Percentiles rank a stretch among this genome's conserved stretches.
phyloP scores from a whole-genome alignment of 768 basidiomycete species.

The Termitomyces bulborhizus region DNA sequence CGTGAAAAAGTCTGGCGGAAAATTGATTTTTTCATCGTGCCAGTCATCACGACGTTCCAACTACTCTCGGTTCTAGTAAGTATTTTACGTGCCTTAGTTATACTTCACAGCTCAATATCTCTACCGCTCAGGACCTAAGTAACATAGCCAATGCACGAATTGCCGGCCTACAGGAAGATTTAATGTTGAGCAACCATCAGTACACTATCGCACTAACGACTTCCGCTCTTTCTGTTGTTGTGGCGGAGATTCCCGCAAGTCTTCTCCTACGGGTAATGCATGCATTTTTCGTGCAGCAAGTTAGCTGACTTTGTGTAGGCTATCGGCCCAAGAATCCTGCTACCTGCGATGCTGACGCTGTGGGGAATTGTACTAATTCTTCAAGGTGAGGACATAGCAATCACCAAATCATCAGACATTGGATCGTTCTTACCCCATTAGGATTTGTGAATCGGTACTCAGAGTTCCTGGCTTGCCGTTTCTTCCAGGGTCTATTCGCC shows the following conservation, averaged over 20 bases:
- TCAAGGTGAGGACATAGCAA: background rate
- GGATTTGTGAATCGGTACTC: background rate
- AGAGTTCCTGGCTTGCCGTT: background rate
- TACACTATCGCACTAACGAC: background rate
- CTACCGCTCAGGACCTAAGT: background rate
- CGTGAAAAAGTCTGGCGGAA: background rate
- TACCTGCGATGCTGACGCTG: background rate
- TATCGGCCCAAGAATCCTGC: background rate
- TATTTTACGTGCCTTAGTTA: background rate
- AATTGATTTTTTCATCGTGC: background rate
- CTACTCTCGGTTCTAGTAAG: background rate
- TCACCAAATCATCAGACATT: background rate
- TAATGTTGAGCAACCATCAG: background rate
- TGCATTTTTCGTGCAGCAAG: rapidly evolving
- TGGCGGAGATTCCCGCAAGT: background rate
- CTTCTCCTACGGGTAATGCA: background rate
- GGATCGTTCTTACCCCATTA: background rate
- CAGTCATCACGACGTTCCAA: background rate
- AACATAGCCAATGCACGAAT: background rate
- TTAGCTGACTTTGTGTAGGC: background rate
- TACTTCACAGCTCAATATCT: background rate
- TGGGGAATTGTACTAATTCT: background rate
- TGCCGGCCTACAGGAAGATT: background rate
- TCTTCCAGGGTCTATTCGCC: background rate
- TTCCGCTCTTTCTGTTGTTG: background rate